phyloP scores from a whole-genome alignment of 2,329 filamentous ascomycete species.

The Colletotrichum euphorbiae region DNA sequence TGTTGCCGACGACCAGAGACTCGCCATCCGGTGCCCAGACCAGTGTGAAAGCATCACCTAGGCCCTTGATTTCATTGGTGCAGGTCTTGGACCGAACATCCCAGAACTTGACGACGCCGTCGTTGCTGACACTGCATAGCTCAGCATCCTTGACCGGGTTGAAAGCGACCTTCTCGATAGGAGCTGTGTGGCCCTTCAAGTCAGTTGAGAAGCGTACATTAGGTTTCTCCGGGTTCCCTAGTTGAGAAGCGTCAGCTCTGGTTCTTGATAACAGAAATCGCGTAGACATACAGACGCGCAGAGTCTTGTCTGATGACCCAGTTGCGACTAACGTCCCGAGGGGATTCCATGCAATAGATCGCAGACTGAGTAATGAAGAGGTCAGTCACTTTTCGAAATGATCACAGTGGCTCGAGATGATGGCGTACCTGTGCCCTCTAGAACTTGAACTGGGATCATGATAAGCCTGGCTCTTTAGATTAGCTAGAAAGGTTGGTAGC shows the following conservation, averaged over 20 bases:
- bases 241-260: constrained; percentile 3
- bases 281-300: constrained; percentile 75
- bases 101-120: constrained; percentile 83
- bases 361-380: constrained; percentile 63
- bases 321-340: constrained; percentile 86
- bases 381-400: too few relatives aligned
- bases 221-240: constrained; percentile 81
- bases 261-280: background rate
- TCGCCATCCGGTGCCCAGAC: constrained; percentile 80
- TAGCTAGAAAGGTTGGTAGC: constrained; percentile 75
- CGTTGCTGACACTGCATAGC: constrained; percentile 78
- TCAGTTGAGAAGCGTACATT: constrained; percentile 81
- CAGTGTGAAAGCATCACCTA: constrained; percentile 76
- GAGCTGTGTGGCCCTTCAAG: constrained; percentile 73
- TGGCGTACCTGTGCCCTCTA: constrained; percentile 68
- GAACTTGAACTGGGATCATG: constrained; percentile 67
- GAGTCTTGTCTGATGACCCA: constrained; percentile 75
- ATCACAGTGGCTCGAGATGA: background rate
- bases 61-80: constrained; percentile 74
- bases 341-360: constrained; percentile 90
- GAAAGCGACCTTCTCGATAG: constrained; percentile 81
- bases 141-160: constrained; percentile 82
- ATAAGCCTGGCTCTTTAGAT: constrained; percentile 78
- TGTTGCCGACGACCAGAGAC: constrained; percentile 78
- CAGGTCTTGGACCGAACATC: constrained; percentile 80